A percentile compares a stretch with the other conserved stretches of the same genome.
These are phyloP conservation scores for Naumovozyma dairenensis DNA, from an alignment of 805 yeast genomes.

Conservation along the genomic window DNA sequence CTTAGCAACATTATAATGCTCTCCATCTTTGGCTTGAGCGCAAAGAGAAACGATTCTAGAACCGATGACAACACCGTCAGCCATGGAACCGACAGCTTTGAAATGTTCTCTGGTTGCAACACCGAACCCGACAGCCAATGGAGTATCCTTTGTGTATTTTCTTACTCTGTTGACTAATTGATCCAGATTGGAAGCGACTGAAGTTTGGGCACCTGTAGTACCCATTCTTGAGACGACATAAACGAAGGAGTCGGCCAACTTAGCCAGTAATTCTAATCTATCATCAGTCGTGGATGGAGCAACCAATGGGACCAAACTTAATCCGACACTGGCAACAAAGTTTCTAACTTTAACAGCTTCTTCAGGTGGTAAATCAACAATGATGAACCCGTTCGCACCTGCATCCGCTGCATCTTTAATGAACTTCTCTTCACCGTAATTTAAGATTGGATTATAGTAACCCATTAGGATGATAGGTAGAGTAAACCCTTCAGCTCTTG, in stretches of 20 bases:
- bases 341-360: constrained; percentile 85
- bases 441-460: constrained; percentile 87
- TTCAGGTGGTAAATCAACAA: constrained; percentile 96
- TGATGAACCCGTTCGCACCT: constrained; percentile 91
- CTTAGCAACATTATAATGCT: constrained; percentile 53
- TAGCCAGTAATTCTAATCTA: constrained; percentile 65
- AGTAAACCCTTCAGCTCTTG: constrained; percentile 74
- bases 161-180: constrained; percentile 68
- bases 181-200: constrained; percentile 53
- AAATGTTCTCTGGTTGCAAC: constrained; percentile 90
- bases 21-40: constrained; percentile 51
- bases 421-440: constrained; percentile 80
- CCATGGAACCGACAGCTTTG: constrained; percentile 59
- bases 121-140: constrained; percentile 95
- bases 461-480: constrained; percentile 94
- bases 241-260: constrained; percentile 88
- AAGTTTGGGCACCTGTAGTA: constrained; percentile 77
- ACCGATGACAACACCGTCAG: constrained; percentile 97
- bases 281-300: constrained; percentile 96
- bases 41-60: constrained; percentile 68
- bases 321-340: constrained; percentile 52
- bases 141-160: constrained; percentile 61
- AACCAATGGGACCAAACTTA: constrained; percentile 85
- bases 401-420: constrained; percentile 70
- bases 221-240: constrained; percentile 98